A percentile compares a stretch with the other conserved stretches of the same genome.
These are phyloP conservation scores for Chalciporus sphaerocephalus DNA, from an alignment of 768 basidiomycete species.

Conservation along the genomic window DNA sequence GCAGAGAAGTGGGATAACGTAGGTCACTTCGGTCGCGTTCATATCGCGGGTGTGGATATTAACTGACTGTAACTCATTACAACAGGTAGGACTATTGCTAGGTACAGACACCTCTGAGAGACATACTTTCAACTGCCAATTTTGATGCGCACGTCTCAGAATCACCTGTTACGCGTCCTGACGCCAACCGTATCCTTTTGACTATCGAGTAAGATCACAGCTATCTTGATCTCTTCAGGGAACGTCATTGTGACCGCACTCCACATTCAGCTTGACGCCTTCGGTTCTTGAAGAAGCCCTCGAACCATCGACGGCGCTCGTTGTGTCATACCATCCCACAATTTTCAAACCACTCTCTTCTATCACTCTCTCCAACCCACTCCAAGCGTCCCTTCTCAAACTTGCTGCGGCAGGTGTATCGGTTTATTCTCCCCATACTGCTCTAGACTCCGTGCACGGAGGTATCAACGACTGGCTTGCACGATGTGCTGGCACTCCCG, in stretches of 20 bases:
- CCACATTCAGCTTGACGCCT: conserved; percentile 57
- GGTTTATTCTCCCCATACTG: conserved; percentile 84
- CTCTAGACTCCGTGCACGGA: conserved; percentile 76
- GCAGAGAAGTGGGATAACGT: conserved; percentile 97
- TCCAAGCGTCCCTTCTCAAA: conserved; percentile 75
- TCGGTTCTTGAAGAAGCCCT: conserved; percentile 69
- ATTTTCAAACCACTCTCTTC: conserved; percentile 75
- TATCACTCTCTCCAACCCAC: conserved; percentile 69
- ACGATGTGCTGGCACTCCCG: conserved; percentile 41
- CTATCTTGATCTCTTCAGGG: conserved; percentile 2
- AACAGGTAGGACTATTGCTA: conserved; percentile 68
- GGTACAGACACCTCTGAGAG: conserved; percentile 39
- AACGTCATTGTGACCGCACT: conserved; percentile 19
- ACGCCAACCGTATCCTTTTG: conserved; percentile 50
- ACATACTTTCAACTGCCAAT: not conserved
- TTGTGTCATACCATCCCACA: conserved; percentile 82
- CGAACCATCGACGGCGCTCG: conserved; percentile 52
- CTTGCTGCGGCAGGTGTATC: conserved; percentile 82
- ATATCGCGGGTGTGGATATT: conserved; percentile 6
- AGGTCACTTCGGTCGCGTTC: conserved; percentile 28
- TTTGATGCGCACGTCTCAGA: conserved; percentile 33
- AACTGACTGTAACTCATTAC: not conserved
- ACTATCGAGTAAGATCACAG: conserved; percentile 60
- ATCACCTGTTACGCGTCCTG: conserved; percentile 47
- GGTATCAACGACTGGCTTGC: conserved; percentile 93